Base-by-base conservation (phyloP, 2,329 filamentous ascomycete genomes). In the Trichoderma oligosporum region DNA sequence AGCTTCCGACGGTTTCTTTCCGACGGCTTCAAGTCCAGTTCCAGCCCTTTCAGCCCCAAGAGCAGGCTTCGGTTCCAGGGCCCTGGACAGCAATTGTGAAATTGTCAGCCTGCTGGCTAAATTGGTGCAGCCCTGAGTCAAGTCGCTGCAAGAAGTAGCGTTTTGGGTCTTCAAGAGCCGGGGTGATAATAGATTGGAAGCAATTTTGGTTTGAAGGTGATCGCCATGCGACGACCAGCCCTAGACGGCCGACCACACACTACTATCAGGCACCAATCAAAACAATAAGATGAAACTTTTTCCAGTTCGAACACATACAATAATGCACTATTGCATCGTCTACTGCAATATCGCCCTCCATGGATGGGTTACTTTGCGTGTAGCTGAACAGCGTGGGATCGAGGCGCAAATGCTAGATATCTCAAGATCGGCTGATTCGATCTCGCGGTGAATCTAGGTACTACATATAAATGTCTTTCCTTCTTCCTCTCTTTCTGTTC, bases 1-100 rank as follows among this genome's bases (percentile, higher is more conserved):
- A 38, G 31, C 35, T 47, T 16, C 53, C 53, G 44, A 24, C 44
- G 44, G 44, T n/a, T 44, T 44, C 25, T 35, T 35, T 25, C 33
- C 31, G 31, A 38, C 41, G 51, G 22, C 18, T 55, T 14, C 22
- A 55, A 38, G 22, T 56, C 53, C 47, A 51, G n/a, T 14, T 38
- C 12, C 38, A 42, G 49, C 36, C 18, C 16, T 36, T 33, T 33
- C 53, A 56, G 31, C 53, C 53, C 39, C 53, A 47, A 18, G 25
- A 39, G 2, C 29, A 29, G 27, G 31, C 41, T 33, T 16, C 48
- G 25, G 6, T 24, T 52, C 39, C 29, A 35, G 41, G 33, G 42
- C 53, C 39, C 39, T 38, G 29, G 39, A 45, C 12, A 20, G 16
- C 11, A 1, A 11, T 4, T 20, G n/a, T 44, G 41, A 16, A 42